A percentile compares a stretch with the other conserved stretches of the same genome.
phyloP scores from a whole-genome alignment of 2,329 filamentous ascomycete species.

The Fusarium albosuccineum region DNA sequence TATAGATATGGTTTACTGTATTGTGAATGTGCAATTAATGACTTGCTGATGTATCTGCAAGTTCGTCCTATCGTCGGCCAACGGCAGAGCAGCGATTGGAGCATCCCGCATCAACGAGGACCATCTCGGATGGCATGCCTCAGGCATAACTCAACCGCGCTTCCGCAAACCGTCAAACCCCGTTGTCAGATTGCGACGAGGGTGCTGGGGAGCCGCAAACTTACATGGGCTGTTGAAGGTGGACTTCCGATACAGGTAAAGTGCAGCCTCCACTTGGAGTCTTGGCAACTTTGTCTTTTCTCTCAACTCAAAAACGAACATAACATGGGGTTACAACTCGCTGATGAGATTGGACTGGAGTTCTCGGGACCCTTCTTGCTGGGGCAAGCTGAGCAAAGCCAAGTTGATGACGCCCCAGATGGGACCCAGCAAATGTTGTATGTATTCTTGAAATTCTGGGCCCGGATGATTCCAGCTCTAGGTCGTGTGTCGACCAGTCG shows the following conservation, averaged over 20 bases:
- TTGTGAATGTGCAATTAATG: conserved; percentile 11
- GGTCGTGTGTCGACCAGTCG: conserved; percentile 22
- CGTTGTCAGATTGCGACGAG: conserved; percentile 23
- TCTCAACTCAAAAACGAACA: conserved; percentile 10
- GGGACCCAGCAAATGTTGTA: conserved; percentile 3
- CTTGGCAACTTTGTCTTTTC: conserved; percentile 20
- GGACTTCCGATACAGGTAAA: conserved; percentile 42
- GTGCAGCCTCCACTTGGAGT: conserved; percentile 26
- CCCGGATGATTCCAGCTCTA: conserved; percentile 13
- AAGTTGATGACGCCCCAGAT: conserved; percentile 16
- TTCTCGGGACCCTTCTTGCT: conserved; percentile 7
- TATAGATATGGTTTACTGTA: too few species aligned
- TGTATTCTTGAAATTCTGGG: not conserved
- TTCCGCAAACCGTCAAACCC: conserved; percentile 7
- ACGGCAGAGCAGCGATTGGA: conserved; percentile 24
- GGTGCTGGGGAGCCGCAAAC: conserved; percentile 37
- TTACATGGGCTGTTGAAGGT: conserved; percentile 29
- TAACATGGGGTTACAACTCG: conserved; percentile 14
- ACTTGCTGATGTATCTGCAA: conserved; percentile 14
- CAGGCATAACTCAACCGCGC: conserved; percentile 19
- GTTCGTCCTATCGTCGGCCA: conserved; percentile 21
- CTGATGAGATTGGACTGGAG: conserved; percentile 5
- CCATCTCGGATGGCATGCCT: conserved; percentile 16
- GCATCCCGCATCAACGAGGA: not conserved
- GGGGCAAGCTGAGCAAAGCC: conserved; percentile 18